A percentile compares a stretch with the other conserved stretches of the same genome.
Evolutionary conservation across 192 early-diverging fungal species (phyloP).

Genomic region (Lunasporangiospora selenospora): DNA sequence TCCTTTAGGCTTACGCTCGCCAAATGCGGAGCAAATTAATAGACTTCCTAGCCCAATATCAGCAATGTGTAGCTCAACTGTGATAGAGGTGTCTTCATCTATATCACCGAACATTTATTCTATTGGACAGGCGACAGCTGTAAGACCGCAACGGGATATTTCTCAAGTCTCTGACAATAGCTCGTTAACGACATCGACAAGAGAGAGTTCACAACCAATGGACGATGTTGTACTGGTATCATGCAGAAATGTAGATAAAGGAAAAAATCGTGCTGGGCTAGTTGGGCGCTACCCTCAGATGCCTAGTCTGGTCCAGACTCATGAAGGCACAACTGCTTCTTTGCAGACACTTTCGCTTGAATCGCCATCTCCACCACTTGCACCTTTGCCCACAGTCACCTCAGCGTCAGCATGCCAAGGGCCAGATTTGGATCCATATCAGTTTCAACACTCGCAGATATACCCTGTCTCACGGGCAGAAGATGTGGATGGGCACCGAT

Average conservation of each 20-base stretch:
- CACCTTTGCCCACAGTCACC: background rate
- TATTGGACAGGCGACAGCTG: background rate
- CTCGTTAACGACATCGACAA: conserved; percentile 18
- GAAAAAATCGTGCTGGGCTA: no score
- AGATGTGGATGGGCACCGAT: conserved; percentile 6
- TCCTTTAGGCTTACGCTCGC: no score
- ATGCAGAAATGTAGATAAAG: background rate
- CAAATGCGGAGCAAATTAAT: no score
- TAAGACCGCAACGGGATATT: conserved; percentile 6
- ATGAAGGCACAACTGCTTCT: conserved; percentile 16
- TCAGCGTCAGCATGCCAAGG: background rate
- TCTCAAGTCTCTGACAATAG: conserved; percentile 22
- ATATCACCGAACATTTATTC: no score
- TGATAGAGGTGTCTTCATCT: no score
- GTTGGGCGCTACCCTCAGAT: background rate
- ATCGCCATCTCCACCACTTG: conserved; percentile 10
- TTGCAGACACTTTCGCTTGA: conserved; percentile 20
- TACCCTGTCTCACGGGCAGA: no score
- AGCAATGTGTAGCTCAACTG: no score
- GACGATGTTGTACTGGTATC: conserved; percentile 7
- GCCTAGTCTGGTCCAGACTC: background rate
- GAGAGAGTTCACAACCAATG: conserved; percentile 27
- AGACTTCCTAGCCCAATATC: conserved; percentile 16
- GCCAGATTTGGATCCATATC: background rate
- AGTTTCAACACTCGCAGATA: no score